Evolutionary conservation across 768 basidiomycete genomes (phyloP).

Genomic region (Pleurotus sapidus): DNA sequence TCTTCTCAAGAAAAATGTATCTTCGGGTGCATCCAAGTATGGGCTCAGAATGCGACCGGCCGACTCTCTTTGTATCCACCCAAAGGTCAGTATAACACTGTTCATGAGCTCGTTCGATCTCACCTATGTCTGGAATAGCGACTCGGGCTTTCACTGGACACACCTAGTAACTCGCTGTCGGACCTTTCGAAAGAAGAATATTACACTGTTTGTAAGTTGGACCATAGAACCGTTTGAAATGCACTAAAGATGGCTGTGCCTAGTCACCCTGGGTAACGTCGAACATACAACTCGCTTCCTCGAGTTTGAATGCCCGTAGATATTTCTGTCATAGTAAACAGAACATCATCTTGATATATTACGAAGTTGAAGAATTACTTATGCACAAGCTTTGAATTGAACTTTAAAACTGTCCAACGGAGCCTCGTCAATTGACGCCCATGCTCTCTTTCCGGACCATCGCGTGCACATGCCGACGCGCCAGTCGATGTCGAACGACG

Average conservation of each 20-base stretch:
- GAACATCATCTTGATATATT: no score
- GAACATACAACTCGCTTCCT: conserved; percentile 20
- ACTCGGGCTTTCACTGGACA: conserved; percentile 23
- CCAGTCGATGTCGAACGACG: no score
- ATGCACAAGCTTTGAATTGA: no score
- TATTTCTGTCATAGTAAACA: no score
- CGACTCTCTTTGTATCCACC: conserved; percentile 18
- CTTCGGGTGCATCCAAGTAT: conserved; percentile 13
- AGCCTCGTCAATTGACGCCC: no score
- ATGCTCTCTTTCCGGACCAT: no score
- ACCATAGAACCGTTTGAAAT: background rate
- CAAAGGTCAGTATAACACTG: conserved; percentile 20
- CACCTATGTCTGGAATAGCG: conserved; percentile 13
- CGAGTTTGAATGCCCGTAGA: conserved; percentile 16
- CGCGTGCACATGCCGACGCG: no score
- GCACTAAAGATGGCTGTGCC: background rate
- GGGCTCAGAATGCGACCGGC: conserved; percentile 18
- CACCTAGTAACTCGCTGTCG: conserved; percentile 19
- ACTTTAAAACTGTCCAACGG: no score
- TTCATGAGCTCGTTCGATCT: background rate
- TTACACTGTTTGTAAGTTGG: conserved; percentile 25
- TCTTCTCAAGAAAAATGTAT: conserved; percentile 16
- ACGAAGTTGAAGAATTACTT: no score
- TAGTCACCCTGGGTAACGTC: conserved; percentile 21
- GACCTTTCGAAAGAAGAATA: conserved; percentile 25